These are phyloP conservation scores for Graphiopsis chlorocephala DNA, from an alignment of 2,329 filamentous ascomycete genomes.

Conservation along the genomic window DNA sequence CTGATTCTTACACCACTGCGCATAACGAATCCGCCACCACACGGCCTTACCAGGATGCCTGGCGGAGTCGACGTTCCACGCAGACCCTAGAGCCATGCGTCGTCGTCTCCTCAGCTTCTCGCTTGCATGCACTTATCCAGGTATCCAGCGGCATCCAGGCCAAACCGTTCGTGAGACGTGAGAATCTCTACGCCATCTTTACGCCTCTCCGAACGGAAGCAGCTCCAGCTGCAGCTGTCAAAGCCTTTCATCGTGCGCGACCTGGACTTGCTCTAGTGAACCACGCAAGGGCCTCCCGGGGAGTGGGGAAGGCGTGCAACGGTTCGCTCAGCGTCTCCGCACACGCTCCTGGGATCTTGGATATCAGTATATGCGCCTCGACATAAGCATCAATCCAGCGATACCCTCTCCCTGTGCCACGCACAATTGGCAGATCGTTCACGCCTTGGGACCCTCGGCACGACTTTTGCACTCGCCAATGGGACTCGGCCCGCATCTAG, in stretches of 20 bases:
- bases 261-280: neutral
- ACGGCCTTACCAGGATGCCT: neutral
- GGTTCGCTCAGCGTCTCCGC: conserved; percentile 1
- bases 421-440: conserved; percentile 6
- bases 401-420: neutral
- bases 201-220: neutral
- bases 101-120: neutral
- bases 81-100: neutral
- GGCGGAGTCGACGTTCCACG: neutral
- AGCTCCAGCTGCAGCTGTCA: conserved; percentile 12
- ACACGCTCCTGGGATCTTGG: neutral
- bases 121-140: neutral
- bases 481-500: neutral
- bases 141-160: neutral
- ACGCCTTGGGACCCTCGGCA: conserved; percentile 9
- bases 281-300: conserved; percentile 10
- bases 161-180: neutral
- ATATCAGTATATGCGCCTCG: conserved; percentile 7
- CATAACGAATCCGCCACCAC: neutral
- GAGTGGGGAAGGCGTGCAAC: conserved; percentile 6
- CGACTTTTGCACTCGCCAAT: neutral
- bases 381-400: conserved; percentile 4
- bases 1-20: neutral
- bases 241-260: neutral
- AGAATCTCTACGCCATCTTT: too few relatives aligned